These are phyloP conservation scores for Xylaria telfairii DNA, from an alignment of 495 filamentous ascomycete genomes.

Conservation along the genomic window DNA sequence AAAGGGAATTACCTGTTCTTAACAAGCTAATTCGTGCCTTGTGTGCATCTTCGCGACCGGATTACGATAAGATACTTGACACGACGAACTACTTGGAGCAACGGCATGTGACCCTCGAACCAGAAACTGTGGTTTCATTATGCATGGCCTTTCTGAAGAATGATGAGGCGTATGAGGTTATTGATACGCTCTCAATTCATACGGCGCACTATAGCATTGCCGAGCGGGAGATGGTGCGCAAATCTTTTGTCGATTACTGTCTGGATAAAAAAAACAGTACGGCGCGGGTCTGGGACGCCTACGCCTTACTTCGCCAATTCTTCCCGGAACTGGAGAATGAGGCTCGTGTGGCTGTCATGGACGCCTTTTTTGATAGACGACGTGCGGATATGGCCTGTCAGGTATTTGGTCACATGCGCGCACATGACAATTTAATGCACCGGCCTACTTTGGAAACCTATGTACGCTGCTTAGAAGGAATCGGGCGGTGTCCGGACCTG, in stretches of 20 bases:
- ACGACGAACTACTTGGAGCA: constrained; percentile 78
- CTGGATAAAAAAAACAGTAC: constrained; percentile 65
- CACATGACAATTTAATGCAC: constrained; percentile 58
- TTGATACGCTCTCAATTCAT: constrained; percentile 76
- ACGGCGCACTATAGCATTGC: constrained; percentile 65
- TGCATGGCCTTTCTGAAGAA: constrained; percentile 72
- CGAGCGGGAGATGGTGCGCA: constrained; percentile 67
- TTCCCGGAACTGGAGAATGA: constrained; percentile 74
- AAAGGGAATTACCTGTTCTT: constrained; percentile 66
- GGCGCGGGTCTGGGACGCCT: constrained; percentile 77
- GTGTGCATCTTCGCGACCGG: constrained; percentile 57
- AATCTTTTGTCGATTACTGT: constrained; percentile 69
- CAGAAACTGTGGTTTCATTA: constrained; percentile 74
- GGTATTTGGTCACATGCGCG: constrained; percentile 89
- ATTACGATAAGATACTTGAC: constrained; percentile 71
- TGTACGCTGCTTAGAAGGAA: constrained; percentile 74
- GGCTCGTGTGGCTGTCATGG: constrained; percentile 76
- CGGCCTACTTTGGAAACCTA: constrained; percentile 78
- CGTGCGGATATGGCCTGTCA: constrained; percentile 82
- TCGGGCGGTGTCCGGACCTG: constrained; percentile 67
- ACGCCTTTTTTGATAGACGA: constrained; percentile 75
- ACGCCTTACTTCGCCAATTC: constrained; percentile 73
- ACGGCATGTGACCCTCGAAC: constrained; percentile 68
- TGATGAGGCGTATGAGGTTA: constrained; percentile 74
- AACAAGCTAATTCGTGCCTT: constrained; percentile 80